Evolutionary conservation across 2,329 filamentous ascomycete species (phyloP).

Genomic region (Salinomyces thailandicus): DNA sequence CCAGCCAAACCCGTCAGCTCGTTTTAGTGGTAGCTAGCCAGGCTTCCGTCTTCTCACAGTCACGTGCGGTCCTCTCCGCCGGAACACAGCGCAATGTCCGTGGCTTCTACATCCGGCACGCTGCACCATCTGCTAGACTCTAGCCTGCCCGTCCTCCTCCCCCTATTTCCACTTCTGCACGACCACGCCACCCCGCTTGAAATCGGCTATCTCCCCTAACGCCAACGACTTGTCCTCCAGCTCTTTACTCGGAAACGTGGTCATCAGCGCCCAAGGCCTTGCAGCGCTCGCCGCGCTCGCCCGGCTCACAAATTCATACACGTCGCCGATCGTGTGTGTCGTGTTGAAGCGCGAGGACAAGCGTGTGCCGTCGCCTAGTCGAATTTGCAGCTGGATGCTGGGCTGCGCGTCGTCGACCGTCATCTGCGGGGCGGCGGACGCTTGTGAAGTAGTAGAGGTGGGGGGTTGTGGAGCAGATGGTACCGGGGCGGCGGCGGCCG

Average conservation of each 20-base stretch:
- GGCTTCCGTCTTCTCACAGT: too few relatives aligned
- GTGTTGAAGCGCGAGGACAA: slow-evolving; percentile 75
- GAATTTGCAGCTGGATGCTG: slow-evolving; percentile 60
- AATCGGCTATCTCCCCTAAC: slow-evolving; percentile 38
- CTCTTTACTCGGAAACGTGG: slow-evolving; percentile 75
- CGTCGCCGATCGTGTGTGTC: slow-evolving; percentile 63
- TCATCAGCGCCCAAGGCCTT: slow-evolving; percentile 64
- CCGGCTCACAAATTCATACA: slow-evolving; percentile 64
- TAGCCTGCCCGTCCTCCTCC: too few relatives aligned
- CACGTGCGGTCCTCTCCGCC: too few relatives aligned
- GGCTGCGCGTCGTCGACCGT: slow-evolving; percentile 56
- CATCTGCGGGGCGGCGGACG: slow-evolving; percentile 32
- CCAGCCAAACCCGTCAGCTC: too few relatives aligned
- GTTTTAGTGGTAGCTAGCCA: too few relatives aligned
- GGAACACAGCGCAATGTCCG: too few relatives aligned
- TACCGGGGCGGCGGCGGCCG: slow-evolving; percentile 12
- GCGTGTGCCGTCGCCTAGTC: slow-evolving; percentile 66
- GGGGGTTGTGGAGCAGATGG: slow-evolving; percentile 11
- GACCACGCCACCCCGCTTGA: slow-evolving; percentile 44
- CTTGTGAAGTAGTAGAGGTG: slow-evolving; percentile 26
- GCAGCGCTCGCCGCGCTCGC: slow-evolving; percentile 47
- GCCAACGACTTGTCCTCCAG: slow-evolving; percentile 53
- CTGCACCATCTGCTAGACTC: too few relatives aligned
- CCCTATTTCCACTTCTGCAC: slow-evolving; percentile 44
- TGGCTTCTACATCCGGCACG: too few relatives aligned